A percentile compares a stretch with the other conserved stretches of the same genome.
These are phyloP conservation scores for Garcileccinum viscosum DNA, from an alignment of 1,284 basidiomycete genomes.

Conservation along the genomic window DNA sequence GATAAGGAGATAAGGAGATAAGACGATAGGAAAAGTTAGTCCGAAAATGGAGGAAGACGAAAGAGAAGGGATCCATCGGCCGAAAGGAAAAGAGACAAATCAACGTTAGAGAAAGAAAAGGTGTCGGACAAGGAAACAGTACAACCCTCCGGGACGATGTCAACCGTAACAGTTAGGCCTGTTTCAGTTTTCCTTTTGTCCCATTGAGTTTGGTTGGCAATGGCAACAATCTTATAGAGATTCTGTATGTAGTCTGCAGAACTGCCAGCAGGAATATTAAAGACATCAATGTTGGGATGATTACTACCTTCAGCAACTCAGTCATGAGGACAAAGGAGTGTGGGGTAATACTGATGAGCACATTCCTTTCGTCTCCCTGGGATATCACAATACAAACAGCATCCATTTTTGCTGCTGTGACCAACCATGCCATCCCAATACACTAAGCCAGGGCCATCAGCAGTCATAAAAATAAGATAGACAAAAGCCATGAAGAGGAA, in stretches of 20 bases:
- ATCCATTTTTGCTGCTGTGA: conserved; percentile 12
- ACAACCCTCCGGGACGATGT: too few species aligned
- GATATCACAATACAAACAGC: conserved; percentile 4
- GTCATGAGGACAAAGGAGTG: neutral
- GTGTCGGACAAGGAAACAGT: too few species aligned
- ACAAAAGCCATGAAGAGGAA: neutral
- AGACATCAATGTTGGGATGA: neutral
- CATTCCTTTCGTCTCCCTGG: neutral
- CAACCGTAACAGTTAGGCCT: too few species aligned
- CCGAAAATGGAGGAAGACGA: too few species aligned
- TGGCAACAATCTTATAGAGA: neutral
- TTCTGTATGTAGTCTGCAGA: conserved; percentile 9
- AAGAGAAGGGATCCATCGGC: too few species aligned
- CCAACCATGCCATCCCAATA: conserved; percentile 15
- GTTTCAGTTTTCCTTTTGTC: conserved; percentile 14
- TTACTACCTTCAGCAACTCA: neutral
- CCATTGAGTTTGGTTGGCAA: neutral
- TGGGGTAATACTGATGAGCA: neutral
- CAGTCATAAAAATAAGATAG: conserved; percentile 2
- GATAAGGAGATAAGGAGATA: too few species aligned
- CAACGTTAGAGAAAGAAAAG: too few species aligned
- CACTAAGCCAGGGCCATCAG: conserved; percentile 4
- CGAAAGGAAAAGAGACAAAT: too few species aligned
- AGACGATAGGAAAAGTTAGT: too few species aligned
- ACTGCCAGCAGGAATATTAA: conserved; percentile 3